These are phyloP conservation scores for Wickerhamomyces bovis DNA, from an alignment of 805 yeast species.

Conservation along the genomic window DNA sequence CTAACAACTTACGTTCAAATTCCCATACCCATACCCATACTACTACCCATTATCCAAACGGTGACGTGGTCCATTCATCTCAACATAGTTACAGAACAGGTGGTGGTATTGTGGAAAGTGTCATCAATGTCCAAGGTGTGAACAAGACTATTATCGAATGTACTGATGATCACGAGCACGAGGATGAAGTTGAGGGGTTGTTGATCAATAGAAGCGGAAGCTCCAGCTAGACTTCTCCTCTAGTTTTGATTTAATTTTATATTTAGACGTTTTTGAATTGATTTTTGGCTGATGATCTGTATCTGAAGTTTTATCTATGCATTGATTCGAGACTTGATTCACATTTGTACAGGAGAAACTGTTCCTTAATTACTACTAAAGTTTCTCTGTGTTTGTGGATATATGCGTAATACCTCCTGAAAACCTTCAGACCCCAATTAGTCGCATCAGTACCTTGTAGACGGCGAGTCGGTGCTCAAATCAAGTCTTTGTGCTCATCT, in stretches of 20 bases:
- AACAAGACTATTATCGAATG: conserved; percentile 81
- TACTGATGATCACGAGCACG: conserved; percentile 31
- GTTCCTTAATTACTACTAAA: no score
- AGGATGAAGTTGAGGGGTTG: not conserved
- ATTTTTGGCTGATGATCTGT: no score
- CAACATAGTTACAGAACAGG: conserved; percentile 23
- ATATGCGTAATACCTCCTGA: no score
- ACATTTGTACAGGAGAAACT: no score
- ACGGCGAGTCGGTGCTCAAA: no score
- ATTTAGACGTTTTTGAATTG: not conserved
- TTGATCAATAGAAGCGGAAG: not conserved
- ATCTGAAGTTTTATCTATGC: no score
- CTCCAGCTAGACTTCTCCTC: not conserved
- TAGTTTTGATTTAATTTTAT: no score
- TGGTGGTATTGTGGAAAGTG: conserved; percentile 69
- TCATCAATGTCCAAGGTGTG: conserved; percentile 78
- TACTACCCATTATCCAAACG: not conserved
- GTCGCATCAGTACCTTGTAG: no score
- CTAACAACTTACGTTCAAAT: not conserved
- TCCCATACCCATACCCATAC: not conserved
- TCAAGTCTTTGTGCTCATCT: no score
- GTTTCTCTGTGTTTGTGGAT: no score
- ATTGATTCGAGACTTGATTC: no score
- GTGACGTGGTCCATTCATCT: conserved; percentile 1
- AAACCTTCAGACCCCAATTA: no score